Base-by-base conservation (phyloP, 2,329 filamentous ascomycete genomes). In the Epichloe sp. region DNA sequence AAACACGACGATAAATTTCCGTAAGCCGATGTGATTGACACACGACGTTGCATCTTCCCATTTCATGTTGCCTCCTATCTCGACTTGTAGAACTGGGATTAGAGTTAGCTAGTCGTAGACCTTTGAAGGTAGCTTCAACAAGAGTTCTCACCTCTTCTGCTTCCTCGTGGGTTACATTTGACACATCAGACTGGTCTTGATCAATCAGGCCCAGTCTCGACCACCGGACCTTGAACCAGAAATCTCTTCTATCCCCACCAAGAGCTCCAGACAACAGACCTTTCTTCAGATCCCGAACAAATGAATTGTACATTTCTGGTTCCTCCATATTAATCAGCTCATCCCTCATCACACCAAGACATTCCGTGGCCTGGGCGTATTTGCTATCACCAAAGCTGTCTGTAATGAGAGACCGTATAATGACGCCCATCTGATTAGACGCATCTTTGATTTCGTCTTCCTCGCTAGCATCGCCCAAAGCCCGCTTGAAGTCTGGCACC, bases 401-500 rank as follows among this genome's bases (percentile, higher is more conserved):
- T 19, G 70, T 77, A 54, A 96, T 79, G 48, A 87, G 78, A 7
- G 74, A 71, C 52, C 81, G 75, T 44, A 95, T 78, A 51, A 95
- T 83, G 4, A 64, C 64, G 12, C 76, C 80, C 79, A 97, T 86
- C 61, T 94, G 87, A 56, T 82, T 79, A 5, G 82, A 76, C 1
- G 85, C 85, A 17, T 83, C 77, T 53, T 80, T 73, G 49, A 94
- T 78, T 3, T 77, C 73, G 1, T 77, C 70, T 1, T 84, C 70
- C 31, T 82, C 76, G 6, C 79, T 75, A 0, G 84, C 75, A 1
- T 71, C 69, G 1, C 73, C 73, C 15, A 97, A 73, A 3, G 83
- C 77, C 64, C 88, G 88, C 63, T 90, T 94, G 77, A 95, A 96
- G 53, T 91, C 87, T 0, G 93, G 89, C 5, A 97, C 81, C 1